A percentile compares a stretch with the other conserved stretches of the same genome.
Evolutionary conservation across 768 basidiomycete species (phyloP).

Genomic region (Suillus hirtellus): DNA sequence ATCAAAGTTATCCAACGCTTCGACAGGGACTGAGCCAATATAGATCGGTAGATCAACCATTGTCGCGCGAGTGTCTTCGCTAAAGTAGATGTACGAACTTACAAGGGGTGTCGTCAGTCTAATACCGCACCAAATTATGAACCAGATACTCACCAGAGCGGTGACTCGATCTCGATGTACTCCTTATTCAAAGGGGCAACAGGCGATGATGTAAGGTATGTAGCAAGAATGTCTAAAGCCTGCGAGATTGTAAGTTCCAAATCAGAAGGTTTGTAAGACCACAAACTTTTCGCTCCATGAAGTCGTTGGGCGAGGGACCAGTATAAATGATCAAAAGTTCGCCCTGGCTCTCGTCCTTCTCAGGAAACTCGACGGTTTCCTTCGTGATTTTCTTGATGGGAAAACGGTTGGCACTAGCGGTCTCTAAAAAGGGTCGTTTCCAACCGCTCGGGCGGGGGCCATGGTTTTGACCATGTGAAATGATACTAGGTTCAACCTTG

Average conservation of each 20-base stretch:
- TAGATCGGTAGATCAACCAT: conserved; percentile 74
- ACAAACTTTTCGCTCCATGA: conserved; percentile 68
- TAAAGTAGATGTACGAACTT: conserved; percentile 86
- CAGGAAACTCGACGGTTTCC: conserved; percentile 87
- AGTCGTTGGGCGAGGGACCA: conserved; percentile 74
- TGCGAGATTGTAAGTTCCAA: conserved; percentile 25
- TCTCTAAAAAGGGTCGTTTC: conserved; percentile 95
- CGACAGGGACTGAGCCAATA: conserved; percentile 80
- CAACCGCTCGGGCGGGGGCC: conserved; percentile 77
- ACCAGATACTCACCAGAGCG: conserved; percentile 64
- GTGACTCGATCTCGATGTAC: conserved; percentile 88
- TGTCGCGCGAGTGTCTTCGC: conserved; percentile 73
- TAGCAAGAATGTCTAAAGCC: conserved; percentile 85
- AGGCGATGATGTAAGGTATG: conserved; percentile 85
- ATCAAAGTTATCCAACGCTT: conserved; percentile 73
- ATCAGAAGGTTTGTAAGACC: conserved; percentile 6
- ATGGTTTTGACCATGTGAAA: conserved; percentile 69
- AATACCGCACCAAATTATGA: neutral
- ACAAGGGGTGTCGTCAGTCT: conserved; percentile 10
- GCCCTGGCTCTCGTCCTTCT: conserved; percentile 94
- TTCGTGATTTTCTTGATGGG: conserved; percentile 54
- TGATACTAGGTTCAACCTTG: conserved; percentile 79
- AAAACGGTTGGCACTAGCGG: conserved; percentile 63
- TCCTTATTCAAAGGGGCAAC: conserved; percentile 86
- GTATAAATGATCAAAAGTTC: conserved; percentile 78